Evolutionary conservation across 306 rosid genomes (phyloP).

Genomic region (Trichosanthes cucumerina): DNA sequence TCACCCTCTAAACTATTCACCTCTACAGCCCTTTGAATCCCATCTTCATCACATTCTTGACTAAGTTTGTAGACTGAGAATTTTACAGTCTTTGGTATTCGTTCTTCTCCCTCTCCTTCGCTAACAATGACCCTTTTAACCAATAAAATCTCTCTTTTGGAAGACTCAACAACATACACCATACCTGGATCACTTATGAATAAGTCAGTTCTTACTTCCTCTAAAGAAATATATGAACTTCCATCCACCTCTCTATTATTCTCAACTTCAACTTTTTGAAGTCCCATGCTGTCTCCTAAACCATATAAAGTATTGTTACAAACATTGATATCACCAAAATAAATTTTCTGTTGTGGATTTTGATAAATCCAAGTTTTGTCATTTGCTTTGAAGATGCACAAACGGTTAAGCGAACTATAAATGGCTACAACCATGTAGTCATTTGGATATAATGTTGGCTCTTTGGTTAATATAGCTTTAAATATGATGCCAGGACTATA

Average conservation of each 20-base stretch:
- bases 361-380: not conserved
- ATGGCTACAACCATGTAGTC: not conserved
- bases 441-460: not conserved
- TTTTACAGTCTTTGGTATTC: no score
- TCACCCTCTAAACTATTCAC: not conserved
- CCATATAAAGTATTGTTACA: not conserved
- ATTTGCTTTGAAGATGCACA: not conserved
- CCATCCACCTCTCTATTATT: not conserved
- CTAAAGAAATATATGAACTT: not conserved
- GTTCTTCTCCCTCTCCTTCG: not conserved
- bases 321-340: not conserved
- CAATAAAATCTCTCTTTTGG: not conserved
- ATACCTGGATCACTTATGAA: no score
- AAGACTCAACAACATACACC: not conserved
- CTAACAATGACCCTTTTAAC: not conserved
- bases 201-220: not conserved
- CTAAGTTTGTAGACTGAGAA: not conserved
- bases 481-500: not conserved
- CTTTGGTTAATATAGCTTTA: constrained; percentile 1
- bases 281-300: not conserved
- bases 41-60: not conserved
- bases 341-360: not conserved
- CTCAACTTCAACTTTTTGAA: not conserved
- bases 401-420: accelerated
- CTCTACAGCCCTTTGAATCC: not conserved